Percentiles rank a stretch among this genome's conserved stretches.
These are phyloP conservation scores for Fomes fomentarius DNA, from an alignment of 1,284 basidiomycete genomes.

Conservation along the genomic window DNA sequence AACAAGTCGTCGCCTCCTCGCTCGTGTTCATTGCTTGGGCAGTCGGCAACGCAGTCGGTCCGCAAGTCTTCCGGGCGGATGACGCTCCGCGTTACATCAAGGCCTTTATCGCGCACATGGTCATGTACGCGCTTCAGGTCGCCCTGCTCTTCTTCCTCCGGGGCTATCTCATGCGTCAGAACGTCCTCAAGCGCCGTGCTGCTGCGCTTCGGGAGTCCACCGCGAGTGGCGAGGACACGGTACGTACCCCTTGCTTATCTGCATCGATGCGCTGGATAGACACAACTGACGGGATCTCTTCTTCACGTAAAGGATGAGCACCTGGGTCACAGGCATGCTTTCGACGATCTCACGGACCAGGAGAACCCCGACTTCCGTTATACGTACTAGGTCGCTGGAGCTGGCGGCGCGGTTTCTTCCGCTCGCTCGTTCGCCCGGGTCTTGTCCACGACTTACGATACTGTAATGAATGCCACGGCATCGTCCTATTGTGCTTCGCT, in stretches of 20 bases:
- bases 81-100: constrained; percentile 52
- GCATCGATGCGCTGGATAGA: too few relatives aligned
- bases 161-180: constrained; percentile 38
- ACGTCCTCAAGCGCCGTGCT: constrained; percentile 46
- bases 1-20: constrained; percentile 50
- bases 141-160: constrained; percentile 45
- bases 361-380: constrained; percentile 48
- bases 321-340: constrained; percentile 45
- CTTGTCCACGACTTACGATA: not conserved
- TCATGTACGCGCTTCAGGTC: constrained; percentile 52
- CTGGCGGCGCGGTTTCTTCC: too few relatives aligned
- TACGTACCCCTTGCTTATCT: constrained; percentile 13
- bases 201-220: constrained; percentile 32
- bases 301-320: constrained; percentile 38
- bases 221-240: constrained; percentile 32
- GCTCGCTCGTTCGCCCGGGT: not conserved
- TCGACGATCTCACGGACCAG: constrained; percentile 51
- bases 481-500: not conserved
- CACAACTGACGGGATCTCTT: not conserved
- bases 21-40: constrained; percentile 53
- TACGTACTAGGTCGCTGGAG: constrained; percentile 33
- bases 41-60: constrained; percentile 52
- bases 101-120: constrained; percentile 52
- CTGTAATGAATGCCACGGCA: not conserved
- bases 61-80: constrained; percentile 51